Base-by-base conservation (phyloP, 78 protist genomes). In the Dictyostelium capitatum region DNA sequence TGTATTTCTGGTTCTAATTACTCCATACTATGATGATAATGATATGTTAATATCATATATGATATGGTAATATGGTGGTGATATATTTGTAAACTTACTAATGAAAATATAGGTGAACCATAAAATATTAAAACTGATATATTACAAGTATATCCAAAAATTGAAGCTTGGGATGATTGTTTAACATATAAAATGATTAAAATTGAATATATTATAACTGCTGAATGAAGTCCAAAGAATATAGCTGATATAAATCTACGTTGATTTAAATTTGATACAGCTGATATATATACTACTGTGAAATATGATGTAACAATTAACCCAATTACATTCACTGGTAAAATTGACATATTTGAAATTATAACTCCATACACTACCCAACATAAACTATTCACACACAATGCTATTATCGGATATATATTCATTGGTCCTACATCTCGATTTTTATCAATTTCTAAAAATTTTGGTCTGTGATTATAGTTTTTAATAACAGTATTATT, bases 261-360 rank as follows among this genome's bases (percentile, higher is more conserved):
- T 65, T 57, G 19, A 20, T 28, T 37, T 46, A 28, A 15, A 32
- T 85, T 79, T 5, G 23, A 7, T 0, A 28, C 30, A 2, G 92
- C 69, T 23, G 83, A 50, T 23, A 46, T 28, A 77, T 25, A 77
- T 11, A 77, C 53, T 8, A 85, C 6, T 17, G 77, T 47, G 32
- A 47, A 85, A 50, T 75, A 85, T 19, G 64, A 5, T 15, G 92
- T 85, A 12, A 43, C 11, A 15, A 85, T 64, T 77, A 85, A 43
- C 17, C 92, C 92, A 50, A 85, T 46, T 1, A 74, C 69, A 64
- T 85, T 85, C 3, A 85, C 92, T 30, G 92, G 92, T 28, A 85
- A 20, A 62, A 85, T 64, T 17, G 84, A 62, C 37, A 57, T 54
- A 25, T 3, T 3, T 2, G 20, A 57, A 6, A 50, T 77, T 3